Base-by-base conservation (phyloP, 495 filamentous ascomycete species). In the Podospora anserina region DNA sequence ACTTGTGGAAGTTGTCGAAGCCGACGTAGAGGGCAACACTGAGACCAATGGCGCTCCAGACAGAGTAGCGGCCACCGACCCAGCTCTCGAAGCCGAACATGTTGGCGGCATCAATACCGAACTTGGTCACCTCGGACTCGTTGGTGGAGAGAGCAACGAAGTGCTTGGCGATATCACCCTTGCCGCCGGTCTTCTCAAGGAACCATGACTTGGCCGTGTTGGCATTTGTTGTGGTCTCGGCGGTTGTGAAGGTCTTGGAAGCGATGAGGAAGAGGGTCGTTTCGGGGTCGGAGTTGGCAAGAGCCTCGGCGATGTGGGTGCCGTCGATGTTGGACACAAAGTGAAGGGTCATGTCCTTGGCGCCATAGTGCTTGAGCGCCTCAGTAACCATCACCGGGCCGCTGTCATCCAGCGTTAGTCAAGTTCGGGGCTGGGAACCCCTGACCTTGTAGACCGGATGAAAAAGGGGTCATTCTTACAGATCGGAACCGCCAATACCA, bases 291-390 rank as follows among this genome's bases (percentile, higher is more conserved):
- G 93, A 94, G 78, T 88, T 76, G 76, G 89, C 89, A 19, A 98
- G 87, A 61, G 95, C 96, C 82, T 99, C 95, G 60, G 93, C 91
- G 76, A 98, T 91, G 82, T 99, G 95, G 63, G 95, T 98, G 70
- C 95, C 95, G 77, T 99, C 95, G 74, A 99, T 97, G 85, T 99
- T 99, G 81, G 95, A 98, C 68, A 99, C 95, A 75, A 99, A 99
- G 86, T 97, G 95, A 61, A 98, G 85, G 49, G 87, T 97, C 78
- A 94, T 82, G 78, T 89, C 88, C 66, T 89, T 89, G 79, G 91
- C 87, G 56, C 91, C 91, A 78, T 99, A 99, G 72, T 92, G 88
- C 85, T 97, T 97, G 70, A 99, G 88, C 18, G 95, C 92, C 80
- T 99, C 95, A 44, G 92, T 93, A 66, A 99, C 95, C 95, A 99